Percentiles rank a stretch among this genome's conserved stretches.
Conservation (phyloP, 768 basidiomycete species). For the Piloderma croceum region DNA sequence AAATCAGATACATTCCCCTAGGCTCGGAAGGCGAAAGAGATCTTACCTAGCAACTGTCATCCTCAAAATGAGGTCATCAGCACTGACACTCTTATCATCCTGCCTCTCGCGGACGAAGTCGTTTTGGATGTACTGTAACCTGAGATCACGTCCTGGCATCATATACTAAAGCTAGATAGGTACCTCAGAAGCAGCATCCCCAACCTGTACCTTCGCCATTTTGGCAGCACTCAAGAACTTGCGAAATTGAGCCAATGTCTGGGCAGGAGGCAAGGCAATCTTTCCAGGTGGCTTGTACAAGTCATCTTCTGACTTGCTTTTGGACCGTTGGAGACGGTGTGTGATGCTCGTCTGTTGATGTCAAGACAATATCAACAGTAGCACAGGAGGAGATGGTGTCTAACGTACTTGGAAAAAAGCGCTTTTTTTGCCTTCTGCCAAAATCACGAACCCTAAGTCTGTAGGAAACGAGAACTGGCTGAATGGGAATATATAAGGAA, state of each 20-base stretch:
- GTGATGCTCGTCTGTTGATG: constrained; percentile 50
- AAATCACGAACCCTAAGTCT: constrained; percentile 60
- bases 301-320: constrained; percentile 13
- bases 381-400: not conserved
- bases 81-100: constrained; percentile 32
- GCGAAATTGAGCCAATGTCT: constrained; percentile 51
- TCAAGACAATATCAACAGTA: constrained; percentile 2
- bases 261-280: constrained; percentile 40
- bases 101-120: constrained; percentile 56
- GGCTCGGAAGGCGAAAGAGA: constrained; percentile 1
- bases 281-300: constrained; percentile 47
- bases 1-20: constrained; percentile 5
- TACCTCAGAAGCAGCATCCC: constrained; percentile 57
- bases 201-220: constrained; percentile 47
- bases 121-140: constrained; percentile 61
- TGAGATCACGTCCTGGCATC: too few relatives aligned
- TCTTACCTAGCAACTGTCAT: constrained; percentile 68
- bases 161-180: too few relatives aligned
- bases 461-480: constrained; percentile 68
- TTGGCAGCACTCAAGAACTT: constrained; percentile 57
- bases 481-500: constrained; percentile 75
- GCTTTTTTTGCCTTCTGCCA: constrained; percentile 62
- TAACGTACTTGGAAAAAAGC: constrained; percentile 60
- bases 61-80: constrained; percentile 60
- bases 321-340: constrained; percentile 39